phyloP scores from a whole-genome alignment of 2,329 filamentous ascomycete genomes.

The Chaetomium globosum region DNA sequence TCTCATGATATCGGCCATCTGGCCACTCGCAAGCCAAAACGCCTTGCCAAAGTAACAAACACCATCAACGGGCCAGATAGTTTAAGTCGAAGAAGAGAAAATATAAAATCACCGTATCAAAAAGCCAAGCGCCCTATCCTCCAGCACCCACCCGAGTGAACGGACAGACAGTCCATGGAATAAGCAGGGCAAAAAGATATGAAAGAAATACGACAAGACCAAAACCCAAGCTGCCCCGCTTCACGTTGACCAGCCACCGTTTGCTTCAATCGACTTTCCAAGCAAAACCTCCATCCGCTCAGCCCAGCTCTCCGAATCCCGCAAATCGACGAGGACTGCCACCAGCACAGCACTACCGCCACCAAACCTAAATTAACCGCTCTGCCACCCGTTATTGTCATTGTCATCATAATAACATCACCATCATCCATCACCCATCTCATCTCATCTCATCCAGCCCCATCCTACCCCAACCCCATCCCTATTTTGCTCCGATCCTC shows the following conservation, averaged over 20 bases:
- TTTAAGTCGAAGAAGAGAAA: background rate
- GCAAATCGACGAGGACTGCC: background rate
- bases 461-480: background rate
- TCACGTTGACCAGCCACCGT: background rate
- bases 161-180: background rate
- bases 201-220: background rate
- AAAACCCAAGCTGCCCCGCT: background rate
- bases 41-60: background rate
- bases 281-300: background rate
- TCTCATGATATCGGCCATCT: background rate
- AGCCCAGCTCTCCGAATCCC: background rate
- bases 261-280: background rate
- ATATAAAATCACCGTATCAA: background rate
- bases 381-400: background rate
- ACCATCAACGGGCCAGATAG: background rate
- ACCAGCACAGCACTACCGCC: background rate
- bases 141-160: background rate
- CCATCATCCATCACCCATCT: background rate
- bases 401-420: slow-evolving; percentile 2
- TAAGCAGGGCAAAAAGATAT: slow-evolving; percentile 1
- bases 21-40: background rate
- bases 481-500: background rate
- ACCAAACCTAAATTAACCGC: background rate
- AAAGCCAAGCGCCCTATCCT: background rate
- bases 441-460: background rate